Conservation (phyloP, 352 stramenopile species). For the Pythium aphanidermatum region DNA sequence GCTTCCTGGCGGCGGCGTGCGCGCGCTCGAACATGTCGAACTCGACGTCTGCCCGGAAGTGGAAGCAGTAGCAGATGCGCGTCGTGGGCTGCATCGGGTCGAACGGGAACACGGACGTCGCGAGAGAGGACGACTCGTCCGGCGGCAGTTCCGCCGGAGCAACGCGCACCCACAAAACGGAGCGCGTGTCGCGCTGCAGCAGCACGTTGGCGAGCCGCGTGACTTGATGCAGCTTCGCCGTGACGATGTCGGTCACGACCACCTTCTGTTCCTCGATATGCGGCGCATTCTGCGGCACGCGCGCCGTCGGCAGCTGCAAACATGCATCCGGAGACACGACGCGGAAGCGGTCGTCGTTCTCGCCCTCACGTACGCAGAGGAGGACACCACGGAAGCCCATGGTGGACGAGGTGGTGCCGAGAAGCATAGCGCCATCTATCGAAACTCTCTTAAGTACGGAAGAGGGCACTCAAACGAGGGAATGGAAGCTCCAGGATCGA, state of each 20-base stretch:
- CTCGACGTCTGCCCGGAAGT: constrained; percentile 51
- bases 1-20: constrained; percentile 24
- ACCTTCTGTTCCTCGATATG: constrained; percentile 42
- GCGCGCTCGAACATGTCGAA: constrained; percentile 44
- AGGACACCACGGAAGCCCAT: constrained; percentile 76
- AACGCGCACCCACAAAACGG: constrained; percentile 42
- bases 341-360: constrained; percentile 31
- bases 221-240: constrained; percentile 46
- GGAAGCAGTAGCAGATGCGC: constrained; percentile 57
- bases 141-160: background rate
- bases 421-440: no score
- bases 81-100: background rate
- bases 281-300: constrained; percentile 9
- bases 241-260: constrained; percentile 44
- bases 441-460: constrained; percentile 8
- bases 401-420: background rate
- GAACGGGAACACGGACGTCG: constrained; percentile 5
- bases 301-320: constrained; percentile 29
- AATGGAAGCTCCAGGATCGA: constrained; percentile 1
- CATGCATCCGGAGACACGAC: constrained; percentile 41
- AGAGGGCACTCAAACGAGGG: background rate
- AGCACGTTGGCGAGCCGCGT: constrained; percentile 33
- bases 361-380: constrained; percentile 30
- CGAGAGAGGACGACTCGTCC: background rate
- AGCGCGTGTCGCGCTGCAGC: constrained; percentile 31